Conservation (phyloP, 441 rosid genomes). For the Gossypium gossypioides region DNA sequence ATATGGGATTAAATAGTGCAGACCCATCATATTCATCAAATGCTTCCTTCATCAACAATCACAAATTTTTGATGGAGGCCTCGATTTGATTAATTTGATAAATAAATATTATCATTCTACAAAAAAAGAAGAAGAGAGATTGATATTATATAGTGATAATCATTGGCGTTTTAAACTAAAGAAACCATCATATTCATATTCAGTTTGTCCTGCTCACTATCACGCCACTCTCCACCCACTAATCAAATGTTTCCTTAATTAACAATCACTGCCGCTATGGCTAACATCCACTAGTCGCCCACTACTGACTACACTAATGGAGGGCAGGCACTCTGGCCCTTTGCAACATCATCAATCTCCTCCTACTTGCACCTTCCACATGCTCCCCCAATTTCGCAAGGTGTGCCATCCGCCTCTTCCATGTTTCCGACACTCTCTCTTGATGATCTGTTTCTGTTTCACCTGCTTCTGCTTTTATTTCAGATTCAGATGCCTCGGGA, state of each 20-base stretch:
- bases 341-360: conserved; percentile 39
- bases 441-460: conserved; percentile 9
- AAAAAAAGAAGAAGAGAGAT: neutral
- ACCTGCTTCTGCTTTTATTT: neutral
- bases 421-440: conserved; percentile 27
- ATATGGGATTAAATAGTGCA: too few species aligned
- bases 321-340: conserved; percentile 26
- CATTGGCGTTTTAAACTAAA: neutral
- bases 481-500: conserved; percentile 8
- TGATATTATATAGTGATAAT: neutral
- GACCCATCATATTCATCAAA: too few species aligned
- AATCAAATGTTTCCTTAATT: too few species aligned
- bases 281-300: too few species aligned
- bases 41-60: too few species aligned
- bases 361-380: conserved; percentile 32
- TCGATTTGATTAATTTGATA: neutral
- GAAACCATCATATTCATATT: neutral
- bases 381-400: conserved; percentile 41
- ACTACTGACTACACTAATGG: too few species aligned
- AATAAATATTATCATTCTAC: neutral
- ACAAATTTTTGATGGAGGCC: too few species aligned
- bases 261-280: too few species aligned
- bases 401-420: conserved; percentile 49
- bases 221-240: too few species aligned
- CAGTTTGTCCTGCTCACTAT: too few species aligned